phyloP scores from a whole-genome alignment of 345 rosid genomes.

The Angophora floribunda region DNA sequence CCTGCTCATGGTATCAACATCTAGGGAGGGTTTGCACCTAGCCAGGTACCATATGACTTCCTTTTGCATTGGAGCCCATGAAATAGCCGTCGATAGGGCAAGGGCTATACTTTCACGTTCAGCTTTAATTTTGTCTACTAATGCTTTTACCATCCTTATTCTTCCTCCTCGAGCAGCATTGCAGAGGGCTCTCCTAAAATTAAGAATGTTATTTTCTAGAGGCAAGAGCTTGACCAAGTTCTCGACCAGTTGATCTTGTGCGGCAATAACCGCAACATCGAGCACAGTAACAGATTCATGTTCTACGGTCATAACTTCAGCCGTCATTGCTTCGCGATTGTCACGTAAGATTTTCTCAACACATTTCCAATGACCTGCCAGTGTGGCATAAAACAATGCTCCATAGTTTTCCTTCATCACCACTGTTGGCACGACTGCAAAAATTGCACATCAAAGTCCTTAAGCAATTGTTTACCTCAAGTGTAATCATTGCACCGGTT shows the following conservation, averaged over 20 bases:
- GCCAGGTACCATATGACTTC: not conserved
- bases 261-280: not conserved
- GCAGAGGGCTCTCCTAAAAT: not conserved
- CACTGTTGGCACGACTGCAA: not conserved
- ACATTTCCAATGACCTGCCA: not conserved
- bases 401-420: not conserved
- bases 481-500: not conserved
- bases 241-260: not conserved
- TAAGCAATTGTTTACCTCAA: no score
- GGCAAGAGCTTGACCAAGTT: not conserved
- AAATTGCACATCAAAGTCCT: no score
- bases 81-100: not conserved
- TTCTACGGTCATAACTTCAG: not conserved
- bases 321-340: not conserved
- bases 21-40: accelerated
- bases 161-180: not conserved
- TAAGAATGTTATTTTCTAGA: accelerated
- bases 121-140: not conserved
- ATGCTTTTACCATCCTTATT: not conserved
- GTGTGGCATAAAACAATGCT: accelerated
- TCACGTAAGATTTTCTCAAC: not conserved
- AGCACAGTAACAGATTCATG: not conserved
- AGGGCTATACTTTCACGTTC: accelerated
- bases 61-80: not conserved
- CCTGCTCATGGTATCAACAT: no score